Evolutionary conservation across 2,329 filamentous ascomycete genomes (phyloP).

Genomic region (Talaromyces sp.): DNA sequence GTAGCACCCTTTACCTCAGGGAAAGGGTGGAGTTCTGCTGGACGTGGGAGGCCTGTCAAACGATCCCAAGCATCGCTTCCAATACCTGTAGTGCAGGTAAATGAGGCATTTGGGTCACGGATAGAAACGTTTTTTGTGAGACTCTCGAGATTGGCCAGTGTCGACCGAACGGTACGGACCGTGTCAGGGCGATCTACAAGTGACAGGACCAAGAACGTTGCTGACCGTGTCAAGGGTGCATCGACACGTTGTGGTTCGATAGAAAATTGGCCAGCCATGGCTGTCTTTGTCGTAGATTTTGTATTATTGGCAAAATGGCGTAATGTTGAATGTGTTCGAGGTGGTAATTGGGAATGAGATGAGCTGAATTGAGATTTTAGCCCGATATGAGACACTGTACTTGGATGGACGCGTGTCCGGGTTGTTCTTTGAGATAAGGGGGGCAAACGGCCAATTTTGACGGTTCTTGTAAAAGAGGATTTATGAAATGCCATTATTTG

Average conservation of each 20-base stretch:
- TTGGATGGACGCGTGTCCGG: neutral
- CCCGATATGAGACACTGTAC: neutral
- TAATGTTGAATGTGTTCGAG: neutral
- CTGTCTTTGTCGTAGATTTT: neutral
- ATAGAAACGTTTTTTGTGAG: conserved; percentile 52
- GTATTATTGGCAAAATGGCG: neutral
- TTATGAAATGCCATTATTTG: neutral
- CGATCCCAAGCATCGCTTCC: conserved; percentile 50
- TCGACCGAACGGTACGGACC: conserved; percentile 39
- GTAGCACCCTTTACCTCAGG: conserved; percentile 41
- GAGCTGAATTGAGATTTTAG: neutral
- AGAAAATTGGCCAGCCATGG: neutral
- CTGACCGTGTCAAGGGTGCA: conserved; percentile 48
- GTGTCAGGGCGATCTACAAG: conserved; percentile 30
- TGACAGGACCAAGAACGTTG: conserved; percentile 51
- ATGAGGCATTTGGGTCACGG: conserved; percentile 42
- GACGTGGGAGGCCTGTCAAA: conserved; percentile 42
- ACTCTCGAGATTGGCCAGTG: conserved; percentile 40
- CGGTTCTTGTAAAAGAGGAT: neutral
- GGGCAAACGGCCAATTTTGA: neutral
- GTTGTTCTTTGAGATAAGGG: neutral
- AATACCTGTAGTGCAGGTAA: conserved; percentile 53
- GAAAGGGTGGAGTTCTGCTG: conserved; percentile 51
- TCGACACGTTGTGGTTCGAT: conserved; percentile 45
- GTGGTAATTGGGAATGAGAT: neutral